A percentile compares a stretch with the other conserved stretches of the same genome.
Conservation (phyloP, 2,329 filamentous ascomycete species). For the Geoglossum cookeanum region DNA sequence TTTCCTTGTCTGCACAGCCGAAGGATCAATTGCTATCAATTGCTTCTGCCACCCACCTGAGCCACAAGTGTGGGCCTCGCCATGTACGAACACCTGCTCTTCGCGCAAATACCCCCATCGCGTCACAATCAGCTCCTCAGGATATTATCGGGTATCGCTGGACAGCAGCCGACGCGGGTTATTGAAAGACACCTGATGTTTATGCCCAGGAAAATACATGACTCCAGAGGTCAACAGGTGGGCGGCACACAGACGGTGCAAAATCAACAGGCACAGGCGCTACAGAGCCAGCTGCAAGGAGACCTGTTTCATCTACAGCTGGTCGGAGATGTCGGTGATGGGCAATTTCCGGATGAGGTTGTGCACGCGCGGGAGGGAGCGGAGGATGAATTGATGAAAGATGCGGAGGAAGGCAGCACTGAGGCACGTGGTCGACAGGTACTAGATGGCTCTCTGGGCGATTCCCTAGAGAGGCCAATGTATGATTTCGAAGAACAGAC, state of each 20-base stretch:
- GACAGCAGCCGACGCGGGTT: slow-evolving; percentile 37
- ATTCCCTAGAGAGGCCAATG: background rate
- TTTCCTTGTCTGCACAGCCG: background rate
- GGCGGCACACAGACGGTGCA: slow-evolving; percentile 26
- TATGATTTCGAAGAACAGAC: background rate
- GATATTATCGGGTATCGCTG: slow-evolving; percentile 40
- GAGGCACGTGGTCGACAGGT: background rate
- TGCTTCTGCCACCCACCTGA: background rate
- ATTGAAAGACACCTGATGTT: slow-evolving; percentile 39
- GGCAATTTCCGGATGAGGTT: slow-evolving; percentile 7
- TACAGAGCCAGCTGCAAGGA: slow-evolving; percentile 28
- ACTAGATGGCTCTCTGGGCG: background rate
- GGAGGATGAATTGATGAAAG: slow-evolving; percentile 11
- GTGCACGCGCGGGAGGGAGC: slow-evolving; percentile 7
- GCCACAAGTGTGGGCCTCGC: background rate
- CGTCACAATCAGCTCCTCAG: slow-evolving; percentile 41
- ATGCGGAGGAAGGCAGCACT: background rate
- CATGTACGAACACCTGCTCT: slow-evolving; percentile 46
- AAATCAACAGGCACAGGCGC: slow-evolving; percentile 23
- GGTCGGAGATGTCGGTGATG: slow-evolving; percentile 24
- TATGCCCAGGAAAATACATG: slow-evolving; percentile 31
- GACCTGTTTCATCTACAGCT: slow-evolving; percentile 35
- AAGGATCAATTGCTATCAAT: background rate
- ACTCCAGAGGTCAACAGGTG: slow-evolving; percentile 19
- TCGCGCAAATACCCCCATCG: slow-evolving; percentile 34